Evolutionary conservation across 805 yeast genomes (phyloP), one percentile per base, ranked within the genome.

Genomic region (Metschnikowia henanensis): DNA sequence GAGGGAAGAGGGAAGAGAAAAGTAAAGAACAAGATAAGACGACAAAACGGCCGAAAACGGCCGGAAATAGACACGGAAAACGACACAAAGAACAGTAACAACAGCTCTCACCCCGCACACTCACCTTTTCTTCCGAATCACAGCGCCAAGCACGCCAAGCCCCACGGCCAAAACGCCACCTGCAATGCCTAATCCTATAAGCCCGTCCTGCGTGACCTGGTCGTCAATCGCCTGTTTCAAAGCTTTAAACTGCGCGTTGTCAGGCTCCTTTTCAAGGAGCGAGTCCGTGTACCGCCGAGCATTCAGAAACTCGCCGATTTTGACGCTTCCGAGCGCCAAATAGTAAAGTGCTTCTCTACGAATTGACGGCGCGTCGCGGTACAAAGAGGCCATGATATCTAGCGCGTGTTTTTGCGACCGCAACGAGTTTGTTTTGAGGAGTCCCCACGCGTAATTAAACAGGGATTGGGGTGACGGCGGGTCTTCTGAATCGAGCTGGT

Each of bases 381-480:
- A 92, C 19, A 79, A 65, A 34, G 79, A 80, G 0, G 88, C 78
- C 46, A 94, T 70, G 22, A 92, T 72, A 42, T 79, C 82, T 15
- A 94, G 80, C 0, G 98, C 99, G 39, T 84, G 73, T 54, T 84
- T 75, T 58, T 87, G 95, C 49, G 87, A 84, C 30, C 72, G 75
- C 18, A 73, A 70, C 38, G 75, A 72, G 39, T 64, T 60, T 2
- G 95, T 82, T 62, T 89, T 91, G 50, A 95, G 79, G 39, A 94
- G 71, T 3, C 95, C 99, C 99, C 99, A 94, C 0, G 97, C 95
- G 56, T 87, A 87, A 65, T 95, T 94, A 75, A 94, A 94, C 45
- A 82, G 79, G 2, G 97, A 84, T 62, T 90, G 97, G 0, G 87
- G 76, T 0, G 91, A 75, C 0, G 88, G 90, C 5, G 94, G 95